Base-by-base conservation (phyloP, 2,329 filamentous ascomycete species). In the Neonectria ditissima region DNA sequence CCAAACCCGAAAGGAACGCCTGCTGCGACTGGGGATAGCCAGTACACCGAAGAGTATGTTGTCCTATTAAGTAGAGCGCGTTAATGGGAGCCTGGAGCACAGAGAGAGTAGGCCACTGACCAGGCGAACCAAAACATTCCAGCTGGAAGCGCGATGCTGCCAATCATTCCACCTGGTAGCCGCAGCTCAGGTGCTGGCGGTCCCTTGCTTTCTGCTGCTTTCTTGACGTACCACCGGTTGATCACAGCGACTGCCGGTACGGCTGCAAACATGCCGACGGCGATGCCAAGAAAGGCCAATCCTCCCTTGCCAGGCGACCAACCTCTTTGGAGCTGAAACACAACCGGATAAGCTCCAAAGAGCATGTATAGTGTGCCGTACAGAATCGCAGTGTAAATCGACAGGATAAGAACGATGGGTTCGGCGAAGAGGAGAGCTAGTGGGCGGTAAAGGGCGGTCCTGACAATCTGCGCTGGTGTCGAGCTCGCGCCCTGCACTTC, bases 111-210 rank as follows among this genome's bases (percentile, higher is more conserved):
- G 30, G n/a, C 16, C n/a, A 50, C 65, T 52, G 39, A 90, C 88
- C 88, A 91, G 1, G 88, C 87, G 67, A 90, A 90, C 85, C 85
- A 87, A 77, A 91, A 90, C 45, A 90, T 80, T 7, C 88, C 86
- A 20, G 88, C 73, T 0, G 90, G 89, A 0, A 92, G 78, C 4
- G 81, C 69, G 28, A 90, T 75, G 11, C 83, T 84, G 1, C 89
- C 90, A 22, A 91, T 72, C 61, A 92, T 85, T 18, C 82, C 83
- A 3, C 86, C 83, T 0, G 86, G 86, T 0, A 92, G 79, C 30
- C 90, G 83, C 7, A 86, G 83, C 72, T 92, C 90, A 0, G 89
- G 88, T 2, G 88, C 83, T 2, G 88, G 86, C 37, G 83, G 82
- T 1, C 88, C 87, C 8, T 85, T 84, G 65, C 63, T 79, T 4